Conservation (phyloP, 495 filamentous ascomycete genomes). For the Podospora pseudocomata region DNA sequence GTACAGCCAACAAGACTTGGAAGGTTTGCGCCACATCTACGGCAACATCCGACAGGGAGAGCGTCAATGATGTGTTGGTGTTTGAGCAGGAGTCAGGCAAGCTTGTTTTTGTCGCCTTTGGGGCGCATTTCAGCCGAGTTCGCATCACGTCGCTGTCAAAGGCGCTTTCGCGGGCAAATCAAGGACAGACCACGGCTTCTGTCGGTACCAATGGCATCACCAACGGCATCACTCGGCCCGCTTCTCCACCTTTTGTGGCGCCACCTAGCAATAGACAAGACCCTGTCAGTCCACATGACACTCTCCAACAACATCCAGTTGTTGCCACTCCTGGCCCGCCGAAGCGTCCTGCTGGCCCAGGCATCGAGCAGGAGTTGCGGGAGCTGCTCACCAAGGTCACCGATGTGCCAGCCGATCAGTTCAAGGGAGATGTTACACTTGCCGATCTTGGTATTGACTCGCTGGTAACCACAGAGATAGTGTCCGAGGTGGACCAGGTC, state of each 20-base stretch:
- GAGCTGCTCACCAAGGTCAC: slow-evolving; percentile 6
- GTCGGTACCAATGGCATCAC: too few species aligned
- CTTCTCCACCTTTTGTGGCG: too few species aligned
- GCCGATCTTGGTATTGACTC: slow-evolving; percentile 40
- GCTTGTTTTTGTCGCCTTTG: not conserved
- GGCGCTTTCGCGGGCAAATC: not conserved
- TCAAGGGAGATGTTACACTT: slow-evolving; percentile 11
- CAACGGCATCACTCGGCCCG: too few species aligned
- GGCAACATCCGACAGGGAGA: not conserved
- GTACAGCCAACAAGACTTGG: not conserved
- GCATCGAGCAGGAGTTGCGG: too few species aligned
- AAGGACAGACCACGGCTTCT: not conserved
- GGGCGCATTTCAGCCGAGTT: not conserved
- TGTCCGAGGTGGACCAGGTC: not conserved
- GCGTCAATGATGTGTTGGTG: not conserved
- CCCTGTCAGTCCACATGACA: too few species aligned
- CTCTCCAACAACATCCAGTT: too few species aligned
- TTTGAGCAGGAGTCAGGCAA: not conserved
- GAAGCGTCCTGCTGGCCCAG: too few species aligned
- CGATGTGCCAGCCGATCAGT: slow-evolving; percentile 2
- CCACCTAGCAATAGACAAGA: too few species aligned
- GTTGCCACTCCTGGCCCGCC: too few species aligned
- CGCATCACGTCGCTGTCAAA: not conserved
- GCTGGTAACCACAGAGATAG: slow-evolving; percentile 21
- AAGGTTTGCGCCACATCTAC: slow-evolving; percentile 35